Conservation (phyloP, 2,329 filamentous ascomycete genomes). For the Fusarium sp. region DNA sequence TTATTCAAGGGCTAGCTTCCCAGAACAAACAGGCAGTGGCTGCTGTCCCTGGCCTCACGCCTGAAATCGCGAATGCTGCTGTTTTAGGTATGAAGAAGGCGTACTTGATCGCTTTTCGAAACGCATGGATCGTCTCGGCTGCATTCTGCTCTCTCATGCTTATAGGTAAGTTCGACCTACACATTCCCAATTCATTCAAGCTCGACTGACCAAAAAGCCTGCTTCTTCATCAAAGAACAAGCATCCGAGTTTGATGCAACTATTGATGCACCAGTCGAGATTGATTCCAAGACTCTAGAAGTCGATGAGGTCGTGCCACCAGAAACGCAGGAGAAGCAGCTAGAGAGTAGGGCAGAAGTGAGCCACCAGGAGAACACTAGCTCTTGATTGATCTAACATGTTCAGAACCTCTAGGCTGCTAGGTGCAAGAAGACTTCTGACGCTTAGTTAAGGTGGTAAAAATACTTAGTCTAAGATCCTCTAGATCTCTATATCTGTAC, state of each 20-base stretch:
- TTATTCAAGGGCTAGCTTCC: background rate
- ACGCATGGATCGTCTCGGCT: background rate
- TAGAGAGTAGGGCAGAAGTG: background rate
- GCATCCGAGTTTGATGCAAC: background rate
- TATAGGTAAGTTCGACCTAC: background rate
- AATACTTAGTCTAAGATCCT: too few relatives aligned
- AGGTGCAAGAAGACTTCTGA: too few relatives aligned
- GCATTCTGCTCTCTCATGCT: background rate
- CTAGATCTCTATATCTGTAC: too few relatives aligned
- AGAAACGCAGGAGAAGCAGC: background rate
- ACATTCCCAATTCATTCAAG: accelerated
- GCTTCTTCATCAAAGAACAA: background rate
- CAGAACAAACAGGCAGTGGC: background rate
- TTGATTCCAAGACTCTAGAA: background rate
- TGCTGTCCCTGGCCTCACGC: background rate
- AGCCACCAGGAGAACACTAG: background rate
- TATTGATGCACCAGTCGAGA: background rate
- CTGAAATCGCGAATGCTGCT: background rate
- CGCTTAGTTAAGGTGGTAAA: too few relatives aligned
- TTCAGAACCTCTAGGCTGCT: background rate
- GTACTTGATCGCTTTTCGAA: background rate
- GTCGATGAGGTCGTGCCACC: background rate
- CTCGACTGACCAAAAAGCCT: background rate
- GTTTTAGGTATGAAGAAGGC: background rate
- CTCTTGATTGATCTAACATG: background rate